phyloP scores from a whole-genome alignment of 2,329 filamentous ascomycete genomes.

The Colletotrichum trifolii region DNA sequence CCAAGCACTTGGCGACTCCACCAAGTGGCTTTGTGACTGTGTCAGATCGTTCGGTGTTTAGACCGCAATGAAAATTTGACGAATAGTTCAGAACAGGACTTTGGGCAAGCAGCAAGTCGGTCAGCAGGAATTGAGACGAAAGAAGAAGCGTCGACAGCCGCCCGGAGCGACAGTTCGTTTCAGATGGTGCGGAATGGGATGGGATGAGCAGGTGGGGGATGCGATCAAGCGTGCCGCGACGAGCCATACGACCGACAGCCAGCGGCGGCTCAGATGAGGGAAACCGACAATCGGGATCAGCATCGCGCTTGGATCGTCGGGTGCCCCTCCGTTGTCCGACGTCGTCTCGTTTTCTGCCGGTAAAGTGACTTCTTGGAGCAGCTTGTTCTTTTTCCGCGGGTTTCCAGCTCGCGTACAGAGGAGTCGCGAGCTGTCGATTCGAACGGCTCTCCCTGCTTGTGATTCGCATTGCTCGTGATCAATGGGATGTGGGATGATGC shows the following conservation, averaged over 20 bases:
- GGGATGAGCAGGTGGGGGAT: constrained; percentile 6
- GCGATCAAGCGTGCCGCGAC: no score
- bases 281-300: constrained; percentile 28
- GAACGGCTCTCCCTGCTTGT: neutral
- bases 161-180: constrained; percentile 19
- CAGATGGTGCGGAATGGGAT: constrained; percentile 3
- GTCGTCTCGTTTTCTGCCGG: neutral
- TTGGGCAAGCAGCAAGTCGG: neutral
- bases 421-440: constrained; percentile 21
- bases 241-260: constrained; percentile 10
- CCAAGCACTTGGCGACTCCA: constrained; percentile 35
- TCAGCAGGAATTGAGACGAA: neutral
- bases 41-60: constrained; percentile 23
- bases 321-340: constrained; percentile 7
- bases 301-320: constrained; percentile 34
- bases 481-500: constrained; percentile 19
- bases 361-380: no score
- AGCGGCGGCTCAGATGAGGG: constrained; percentile 21
- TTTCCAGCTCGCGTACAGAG: neutral
- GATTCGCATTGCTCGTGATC: neutral
- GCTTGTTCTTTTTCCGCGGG: neutral
- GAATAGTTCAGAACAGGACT: neutral
- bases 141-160: constrained; percentile 7
- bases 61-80: constrained; percentile 1
- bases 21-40: constrained; percentile 23